A percentile compares a stretch with the other conserved stretches of the same genome.
Conservation (phyloP, 176 grass and related monocot species). For the Guadua angustifolia region DNA sequence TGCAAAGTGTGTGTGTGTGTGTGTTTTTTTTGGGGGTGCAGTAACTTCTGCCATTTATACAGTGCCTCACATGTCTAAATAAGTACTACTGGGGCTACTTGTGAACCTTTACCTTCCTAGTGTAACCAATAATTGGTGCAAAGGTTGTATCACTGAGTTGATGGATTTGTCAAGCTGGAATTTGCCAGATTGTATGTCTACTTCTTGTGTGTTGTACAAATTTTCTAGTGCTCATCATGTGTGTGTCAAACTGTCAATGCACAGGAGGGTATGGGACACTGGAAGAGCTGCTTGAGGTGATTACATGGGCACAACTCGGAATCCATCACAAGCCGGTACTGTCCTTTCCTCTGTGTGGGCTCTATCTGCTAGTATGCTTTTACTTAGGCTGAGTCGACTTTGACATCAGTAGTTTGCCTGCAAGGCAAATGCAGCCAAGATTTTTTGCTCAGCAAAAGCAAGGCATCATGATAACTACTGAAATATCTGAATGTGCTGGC, state of each 20-base stretch:
- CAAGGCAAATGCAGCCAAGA: background rate
- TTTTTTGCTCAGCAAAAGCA: background rate
- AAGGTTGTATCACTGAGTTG: background rate
- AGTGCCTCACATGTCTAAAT: conserved; percentile 13
- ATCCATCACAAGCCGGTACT: conserved; percentile 97
- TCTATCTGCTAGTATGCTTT: background rate
- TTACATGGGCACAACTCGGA: conserved; percentile 97
- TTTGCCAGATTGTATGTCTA: background rate
- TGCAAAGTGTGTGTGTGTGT: background rate
- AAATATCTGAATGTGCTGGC: background rate
- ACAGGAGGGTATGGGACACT: conserved; percentile 97
- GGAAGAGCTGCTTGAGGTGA: conserved; percentile 98
- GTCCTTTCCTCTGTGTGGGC: background rate
- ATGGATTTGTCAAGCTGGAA: conserved; percentile 1
- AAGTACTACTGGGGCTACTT: background rate
- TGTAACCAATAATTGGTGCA: conserved; percentile 37
- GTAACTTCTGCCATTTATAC: background rate
- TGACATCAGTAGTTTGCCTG: background rate
- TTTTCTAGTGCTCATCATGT: conserved; percentile 32
- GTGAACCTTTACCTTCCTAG: background rate
- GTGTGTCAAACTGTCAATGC: conserved; percentile 18
- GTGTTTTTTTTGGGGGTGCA: background rate
- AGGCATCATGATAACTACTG: background rate
- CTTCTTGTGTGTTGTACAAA: background rate
- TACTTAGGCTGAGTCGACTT: background rate